phyloP scores from a whole-genome alignment of 2,329 filamentous ascomycete species.

The Cordyceps fumosorosea region DNA sequence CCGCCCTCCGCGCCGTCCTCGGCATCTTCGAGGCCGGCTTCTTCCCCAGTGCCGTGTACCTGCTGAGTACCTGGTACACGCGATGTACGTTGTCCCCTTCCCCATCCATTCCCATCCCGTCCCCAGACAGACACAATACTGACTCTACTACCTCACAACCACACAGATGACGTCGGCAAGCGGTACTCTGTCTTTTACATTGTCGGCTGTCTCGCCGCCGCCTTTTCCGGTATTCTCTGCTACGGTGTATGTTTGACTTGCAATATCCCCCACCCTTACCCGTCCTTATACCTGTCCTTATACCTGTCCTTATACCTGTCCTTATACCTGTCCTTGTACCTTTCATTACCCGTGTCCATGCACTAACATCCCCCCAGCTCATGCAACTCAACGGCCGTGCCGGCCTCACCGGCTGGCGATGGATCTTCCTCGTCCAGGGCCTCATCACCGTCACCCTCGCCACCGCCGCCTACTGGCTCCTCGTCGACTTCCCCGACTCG shows the following conservation, averaged over 20 bases:
- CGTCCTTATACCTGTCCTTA: background rate
- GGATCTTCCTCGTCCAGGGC: conserved; percentile 57
- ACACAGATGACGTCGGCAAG: conserved; percentile 58
- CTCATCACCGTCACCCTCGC: conserved; percentile 48
- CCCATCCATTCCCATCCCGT: conserved; percentile 4
- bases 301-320: no score
- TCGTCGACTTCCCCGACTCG: conserved; percentile 59
- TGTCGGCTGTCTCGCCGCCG: conserved; percentile 58
- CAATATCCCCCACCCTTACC: no score
- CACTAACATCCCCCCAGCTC: conserved; percentile 27
- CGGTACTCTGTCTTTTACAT: conserved; percentile 65
- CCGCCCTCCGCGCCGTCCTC: conserved; percentile 51
- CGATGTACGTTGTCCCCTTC: conserved; percentile 40
- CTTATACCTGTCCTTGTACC: no score
- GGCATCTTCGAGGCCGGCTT: conserved; percentile 64
- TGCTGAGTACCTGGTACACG: conserved; percentile 70
- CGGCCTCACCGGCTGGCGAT: conserved; percentile 54
- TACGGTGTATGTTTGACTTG: conserved; percentile 48
- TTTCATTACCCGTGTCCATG: conserved; percentile 4
- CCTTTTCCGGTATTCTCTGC: conserved; percentile 62
- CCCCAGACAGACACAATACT: background rate
- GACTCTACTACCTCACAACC: background rate
- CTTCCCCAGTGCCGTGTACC: conserved; percentile 63
- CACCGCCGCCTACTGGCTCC: conserved; percentile 45
- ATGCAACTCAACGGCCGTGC: conserved; percentile 56